Base-by-base conservation (phyloP, 2,329 filamentous ascomycete species). In the Microcyclospora pomicola region DNA sequence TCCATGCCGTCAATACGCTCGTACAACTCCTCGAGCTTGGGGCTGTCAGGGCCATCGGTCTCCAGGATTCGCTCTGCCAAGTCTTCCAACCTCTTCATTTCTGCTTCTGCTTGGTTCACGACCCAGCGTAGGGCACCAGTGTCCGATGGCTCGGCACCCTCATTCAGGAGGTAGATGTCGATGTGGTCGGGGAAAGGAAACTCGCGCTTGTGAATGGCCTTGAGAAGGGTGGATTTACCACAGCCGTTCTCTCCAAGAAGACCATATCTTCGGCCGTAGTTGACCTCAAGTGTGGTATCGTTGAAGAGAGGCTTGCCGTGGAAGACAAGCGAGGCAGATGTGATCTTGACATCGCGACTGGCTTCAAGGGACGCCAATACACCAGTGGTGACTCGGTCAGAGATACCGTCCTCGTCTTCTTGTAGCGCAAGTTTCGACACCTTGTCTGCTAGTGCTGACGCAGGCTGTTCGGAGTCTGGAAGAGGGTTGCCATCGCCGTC, bases 1-100 rank as follows among this genome's bases (percentile, higher is more conserved):
- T 98, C 92, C 88, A 98, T 95, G 65, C 79, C 80, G 67, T 98
- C 91, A 75, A 96, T 94, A 63, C 91, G 87, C 85, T 98, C 92
- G 61, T 98, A 98, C 42, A 98, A 71, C 57, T 96, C 88, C 66
- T 94, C 82, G 35, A 98, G 71, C 39, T 92, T 70, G 24, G 85
- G 85, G 60, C 77, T 84, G 59, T 98, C 91, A 27, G 91, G 88
- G 32, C 92, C 91, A 15, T 94, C 82, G 2, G 82, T 77, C 65
- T 98, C 91, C 16, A 98, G 72, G 44, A 95, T 78, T 55, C 83
- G 79, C 65, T 98, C 91, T 10, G 91, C 85, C 47, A 86, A 63
- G 60, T 77, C 78, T 66, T 98, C 92, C 47, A 98, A 73, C 57
- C 84, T 77, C 39, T 85, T 81, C 71, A 98, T 74, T 69, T 96